Evolutionary conservation across 192 early-diverging fungal genomes (phyloP), one percentile per base, ranked within the genome.

Genomic region (Backusella westeae): DNA sequence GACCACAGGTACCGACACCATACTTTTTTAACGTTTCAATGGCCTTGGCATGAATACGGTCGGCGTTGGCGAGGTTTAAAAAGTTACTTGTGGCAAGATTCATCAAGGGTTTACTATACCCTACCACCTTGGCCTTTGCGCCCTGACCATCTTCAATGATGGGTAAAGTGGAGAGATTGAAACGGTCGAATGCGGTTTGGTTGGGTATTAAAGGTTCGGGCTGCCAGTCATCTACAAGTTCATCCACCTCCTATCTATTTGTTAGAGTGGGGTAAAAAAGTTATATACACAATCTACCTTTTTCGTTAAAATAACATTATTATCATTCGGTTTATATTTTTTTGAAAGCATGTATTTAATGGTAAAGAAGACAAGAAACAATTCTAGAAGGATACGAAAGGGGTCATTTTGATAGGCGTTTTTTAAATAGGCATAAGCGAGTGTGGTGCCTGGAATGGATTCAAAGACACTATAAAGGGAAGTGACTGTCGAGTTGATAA

Each of bases 1-100:
- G 96, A 10, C 96, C 96, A 81, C 97, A 99, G 6, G 96, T 91
- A n/a, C 97, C 97, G 35, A 99, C 95, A 68, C 97, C 97, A 82
- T 99, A 98, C 76, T 95, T 94, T 79, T 89, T 89, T 65, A 99
- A 90, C 4, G 94, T 93, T 23, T 89, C 86, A 68, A 97, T 87
- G n/a, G 96, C 95, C 66, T 92, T 93, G 74, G 95, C 89, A 85
- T 94, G 94, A 53, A 94, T 89, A 3, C 87, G 76, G 8, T 96
- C 91, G 71, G 87, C 88, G 73, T 90, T 89, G 72, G 93, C 84
- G 69, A 95, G 88, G 10, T 95, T 95, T 63, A 98, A 85, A 77
- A 94, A 96, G 88, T 99, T 97, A 84, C 87, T 89, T 63, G 90
- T 93, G n/a, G 95, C 93, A 74, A 98, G 85, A 82, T 98, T 99